Evolutionary conservation across 306 rosid genomes (phyloP).

Genomic region (Leucaena leucocephala): DNA sequence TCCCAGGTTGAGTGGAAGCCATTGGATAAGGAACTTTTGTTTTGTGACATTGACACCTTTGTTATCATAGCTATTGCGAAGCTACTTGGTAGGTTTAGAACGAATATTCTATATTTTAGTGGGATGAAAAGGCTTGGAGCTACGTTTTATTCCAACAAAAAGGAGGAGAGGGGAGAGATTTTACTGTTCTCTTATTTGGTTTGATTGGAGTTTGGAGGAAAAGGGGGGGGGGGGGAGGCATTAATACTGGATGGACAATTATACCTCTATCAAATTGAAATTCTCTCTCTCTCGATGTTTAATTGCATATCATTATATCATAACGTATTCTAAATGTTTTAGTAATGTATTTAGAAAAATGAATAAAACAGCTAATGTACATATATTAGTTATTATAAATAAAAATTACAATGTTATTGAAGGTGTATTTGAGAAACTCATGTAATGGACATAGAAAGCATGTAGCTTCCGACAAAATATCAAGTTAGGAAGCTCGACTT

Average conservation of each 20-base stretch:
- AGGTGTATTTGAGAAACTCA: background rate
- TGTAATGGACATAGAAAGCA: background rate
- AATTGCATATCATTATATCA: background rate
- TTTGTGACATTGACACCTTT: background rate
- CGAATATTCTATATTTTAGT: background rate
- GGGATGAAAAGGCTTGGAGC: background rate
- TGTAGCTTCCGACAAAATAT: background rate
- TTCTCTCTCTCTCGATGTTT: background rate
- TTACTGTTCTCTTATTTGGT: too few relatives aligned
- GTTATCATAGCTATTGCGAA: background rate
- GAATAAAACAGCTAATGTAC: background rate
- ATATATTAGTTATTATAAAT: background rate
- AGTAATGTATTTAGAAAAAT: background rate
- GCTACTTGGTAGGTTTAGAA: background rate
- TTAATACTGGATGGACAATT: background rate
- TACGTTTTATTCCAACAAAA: background rate
- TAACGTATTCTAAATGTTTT: background rate
- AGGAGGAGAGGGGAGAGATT: too few relatives aligned
- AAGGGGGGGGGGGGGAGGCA: too few relatives aligned
- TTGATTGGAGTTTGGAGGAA: too few relatives aligned
- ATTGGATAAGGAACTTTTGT: background rate
- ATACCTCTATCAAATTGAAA: background rate
- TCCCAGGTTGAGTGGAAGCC: background rate
- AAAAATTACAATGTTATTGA: too few relatives aligned
- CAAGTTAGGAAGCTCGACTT: background rate